Base-by-base conservation (phyloP, 148 eudicot species). In the Camellia lanceoleosa region DNA sequence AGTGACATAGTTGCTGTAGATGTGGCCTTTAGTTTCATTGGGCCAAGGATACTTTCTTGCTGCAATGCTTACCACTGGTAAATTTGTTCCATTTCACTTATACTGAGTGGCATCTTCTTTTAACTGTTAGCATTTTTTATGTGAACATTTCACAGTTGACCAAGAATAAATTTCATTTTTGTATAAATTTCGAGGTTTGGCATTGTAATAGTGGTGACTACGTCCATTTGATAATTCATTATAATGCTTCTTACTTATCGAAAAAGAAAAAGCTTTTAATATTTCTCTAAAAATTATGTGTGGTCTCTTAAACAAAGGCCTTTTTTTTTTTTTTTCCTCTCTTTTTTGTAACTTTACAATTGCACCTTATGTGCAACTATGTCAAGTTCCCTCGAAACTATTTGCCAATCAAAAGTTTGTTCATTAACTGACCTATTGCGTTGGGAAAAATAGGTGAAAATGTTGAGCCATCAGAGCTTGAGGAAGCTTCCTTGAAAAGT, bases 391-490 rank as follows among this genome's bases (percentile, higher is more conserved):
- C 52, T 71, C 16, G 30, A 12, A 41, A 16, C 65, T 56, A 7
- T 76, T 63, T 20, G 70, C 70, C 14, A 61, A 14, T 75, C 38
- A 41, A 14, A 63, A 15, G 7, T 13, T 46, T 44, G 73, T 76
- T 77, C 67, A 30, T 49, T 9, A 44, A 75, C 78, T 80, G 14
- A 62, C 49, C 30, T 73, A 19, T 42, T 73, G 16, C 81, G 65
- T 79, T 80, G 13, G 69, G 52, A 6, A 43, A 65, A 67, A 70
- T 77, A 96, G 99, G 99, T 84, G 99, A 96, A 85, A 96, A 30
- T 30, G 38, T 30, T 30, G 38, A 30, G 38, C 38, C 38, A 30
- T 30, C 38, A 30, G 38, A 30, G 38, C 38, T 30, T 30, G 38
- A 30, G 38, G 38, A 30, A 30, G 38, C 38, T 30, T 30, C 38